Evolutionary conservation across 73 alveolate genomes (phyloP).

Genomic region (Paramecium biaurelia): DNA sequence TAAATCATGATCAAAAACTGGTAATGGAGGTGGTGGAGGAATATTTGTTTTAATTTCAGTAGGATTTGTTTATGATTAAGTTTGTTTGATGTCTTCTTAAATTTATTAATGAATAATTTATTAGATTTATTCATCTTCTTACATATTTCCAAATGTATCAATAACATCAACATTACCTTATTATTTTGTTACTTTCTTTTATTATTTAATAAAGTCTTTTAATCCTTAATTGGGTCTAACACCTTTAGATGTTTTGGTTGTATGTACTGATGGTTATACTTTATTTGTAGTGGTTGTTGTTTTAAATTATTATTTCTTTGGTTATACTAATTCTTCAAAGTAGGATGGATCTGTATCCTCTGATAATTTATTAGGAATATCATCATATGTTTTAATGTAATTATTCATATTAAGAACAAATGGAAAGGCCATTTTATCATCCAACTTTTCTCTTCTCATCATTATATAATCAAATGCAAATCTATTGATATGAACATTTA

Average conservation of each 20-base stretch:
- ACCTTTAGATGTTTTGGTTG: neutral
- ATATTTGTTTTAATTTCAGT: neutral
- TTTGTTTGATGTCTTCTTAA: neutral
- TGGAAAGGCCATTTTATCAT: slow-evolving; percentile 83
- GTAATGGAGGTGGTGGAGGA: slow-evolving; percentile 2
- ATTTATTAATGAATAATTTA: neutral
- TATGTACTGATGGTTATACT: neutral
- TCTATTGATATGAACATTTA: slow-evolving; percentile 83
- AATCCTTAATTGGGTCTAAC: neutral
- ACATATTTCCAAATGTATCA: neutral
- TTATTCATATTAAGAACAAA: slow-evolving; percentile 79
- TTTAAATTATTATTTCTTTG: slow-evolving; percentile 2
- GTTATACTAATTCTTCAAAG: slow-evolving; percentile 2
- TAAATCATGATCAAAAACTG: neutral
- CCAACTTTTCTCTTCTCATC: slow-evolving; percentile 77
- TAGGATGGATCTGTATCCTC: slow-evolving; percentile 62
- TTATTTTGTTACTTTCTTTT: neutral
- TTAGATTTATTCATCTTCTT: neutral
- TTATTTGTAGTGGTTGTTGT: neutral
- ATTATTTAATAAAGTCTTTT: neutral
- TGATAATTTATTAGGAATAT: slow-evolving; percentile 55
- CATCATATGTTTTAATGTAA: slow-evolving; percentile 71
- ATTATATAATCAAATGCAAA: slow-evolving; percentile 87
- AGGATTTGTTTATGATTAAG: neutral
- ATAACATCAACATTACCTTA: neutral